Percentiles rank a stretch among this genome's conserved stretches.
phyloP scores from a whole-genome alignment of 192 early-diverging fungal species.

The Backusella circina region DNA sequence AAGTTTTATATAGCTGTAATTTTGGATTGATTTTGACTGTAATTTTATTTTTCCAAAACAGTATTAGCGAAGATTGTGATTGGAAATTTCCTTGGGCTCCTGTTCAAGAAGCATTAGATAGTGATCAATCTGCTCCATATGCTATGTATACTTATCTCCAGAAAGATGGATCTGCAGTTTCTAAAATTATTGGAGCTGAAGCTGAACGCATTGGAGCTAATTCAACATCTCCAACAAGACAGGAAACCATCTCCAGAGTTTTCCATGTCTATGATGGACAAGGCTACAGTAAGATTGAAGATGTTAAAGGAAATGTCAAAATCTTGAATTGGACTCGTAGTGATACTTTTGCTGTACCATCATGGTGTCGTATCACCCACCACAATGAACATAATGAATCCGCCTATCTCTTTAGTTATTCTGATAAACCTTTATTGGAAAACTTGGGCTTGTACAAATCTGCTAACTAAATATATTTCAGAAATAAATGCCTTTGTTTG shows the following conservation, averaged over 20 bases:
- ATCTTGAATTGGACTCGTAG: conserved; percentile 1
- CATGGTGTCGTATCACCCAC: neutral
- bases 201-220: conserved; percentile 7
- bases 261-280: conserved; percentile 10
- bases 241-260: conserved; percentile 3
- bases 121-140: neutral
- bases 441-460: conserved; percentile 5
- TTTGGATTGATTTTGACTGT: neutral
- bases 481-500: neutral
- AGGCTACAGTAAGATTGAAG: neutral
- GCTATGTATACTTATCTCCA: neutral
- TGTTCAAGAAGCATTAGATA: neutral
- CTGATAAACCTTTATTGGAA: conserved; percentile 11
- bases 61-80: neutral
- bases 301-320: conserved; percentile 2
- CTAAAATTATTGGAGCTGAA: conserved; percentile 10
- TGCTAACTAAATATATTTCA: neutral
- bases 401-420: conserved; percentile 10
- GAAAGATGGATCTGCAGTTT: conserved; percentile 1
- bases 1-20: neutral
- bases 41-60: neutral
- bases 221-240: neutral
- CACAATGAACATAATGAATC: neutral
- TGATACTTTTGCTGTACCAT: conserved; percentile 7
- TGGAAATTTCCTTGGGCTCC: conserved; percentile 5